A percentile compares a stretch with the other conserved stretches of the same genome.
These are phyloP conservation scores for Amoeboaphelidium protococcarum DNA, from an alignment of 371 early-diverging fungal species.

Conservation along the genomic window DNA sequence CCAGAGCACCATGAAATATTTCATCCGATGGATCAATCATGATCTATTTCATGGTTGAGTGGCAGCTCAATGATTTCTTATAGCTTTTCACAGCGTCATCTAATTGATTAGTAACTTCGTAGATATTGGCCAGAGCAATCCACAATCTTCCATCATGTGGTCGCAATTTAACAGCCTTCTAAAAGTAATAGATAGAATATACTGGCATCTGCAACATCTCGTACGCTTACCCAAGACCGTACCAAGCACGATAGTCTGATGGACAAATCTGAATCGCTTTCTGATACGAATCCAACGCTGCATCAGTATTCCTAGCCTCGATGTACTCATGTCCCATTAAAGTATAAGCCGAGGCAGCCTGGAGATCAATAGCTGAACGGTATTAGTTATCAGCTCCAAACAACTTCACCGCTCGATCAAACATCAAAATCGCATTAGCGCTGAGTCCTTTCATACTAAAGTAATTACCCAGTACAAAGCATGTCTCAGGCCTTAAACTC, in stretches of 20 bases:
- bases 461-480: constrained; percentile 71
- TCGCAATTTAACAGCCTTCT: constrained; percentile 39
- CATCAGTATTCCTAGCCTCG: constrained; percentile 56
- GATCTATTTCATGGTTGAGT: background rate
- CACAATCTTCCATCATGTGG: constrained; percentile 7
- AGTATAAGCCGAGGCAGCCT: constrained; percentile 58
- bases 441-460: constrained; percentile 47
- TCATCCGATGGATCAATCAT: background rate
- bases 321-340: constrained; percentile 87
- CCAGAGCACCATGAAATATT: background rate
- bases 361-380: constrained; percentile 40
- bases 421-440: constrained; percentile 59
- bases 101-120: background rate
- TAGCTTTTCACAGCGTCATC: background rate
- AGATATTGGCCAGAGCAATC: background rate
- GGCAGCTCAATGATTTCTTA: background rate
- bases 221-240: constrained; percentile 70
- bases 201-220: constrained; percentile 48
- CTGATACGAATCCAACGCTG: constrained; percentile 70
- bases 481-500: constrained; percentile 69
- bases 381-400: too few relatives aligned
- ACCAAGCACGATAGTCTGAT: constrained; percentile 77
- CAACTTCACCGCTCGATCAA: constrained; percentile 51
- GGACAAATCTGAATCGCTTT: constrained; percentile 45
- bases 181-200: constrained; percentile 59